These are phyloP conservation scores for Purpureocillium lavendulum DNA, from an alignment of 2,329 filamentous ascomycete species.

Conservation along the genomic window DNA sequence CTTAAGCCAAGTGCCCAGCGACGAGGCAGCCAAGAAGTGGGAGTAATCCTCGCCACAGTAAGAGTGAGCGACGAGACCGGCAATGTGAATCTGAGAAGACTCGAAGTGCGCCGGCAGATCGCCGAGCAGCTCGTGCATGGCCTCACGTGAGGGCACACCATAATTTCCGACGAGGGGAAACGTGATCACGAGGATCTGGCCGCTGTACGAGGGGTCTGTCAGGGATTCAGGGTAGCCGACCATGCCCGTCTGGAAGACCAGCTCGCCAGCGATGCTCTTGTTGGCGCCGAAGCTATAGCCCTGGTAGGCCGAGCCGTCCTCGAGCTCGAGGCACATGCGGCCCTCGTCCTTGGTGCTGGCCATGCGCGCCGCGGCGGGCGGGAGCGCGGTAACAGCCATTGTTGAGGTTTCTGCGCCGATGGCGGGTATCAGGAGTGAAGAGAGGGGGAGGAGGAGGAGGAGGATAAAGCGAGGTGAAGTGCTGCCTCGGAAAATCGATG, in stretches of 20 bases:
- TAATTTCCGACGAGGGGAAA: conserved; percentile 97
- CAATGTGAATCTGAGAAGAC: conserved; percentile 84
- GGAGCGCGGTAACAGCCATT: conserved; percentile 28
- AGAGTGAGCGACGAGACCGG: conserved; percentile 81
- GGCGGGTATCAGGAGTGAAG: background rate
- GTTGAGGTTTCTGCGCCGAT: background rate
- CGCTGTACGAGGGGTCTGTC: conserved; percentile 79
- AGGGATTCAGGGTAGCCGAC: conserved; percentile 95
- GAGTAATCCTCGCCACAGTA: conserved; percentile 95
- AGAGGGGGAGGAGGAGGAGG: background rate
- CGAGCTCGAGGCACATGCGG: conserved; percentile 79
- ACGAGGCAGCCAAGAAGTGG: conserved; percentile 85
- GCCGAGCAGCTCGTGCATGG: conserved; percentile 74
- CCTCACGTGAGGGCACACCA: conserved; percentile 82
- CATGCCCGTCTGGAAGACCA: conserved; percentile 99
- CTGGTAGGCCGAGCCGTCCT: conserved; percentile 85
- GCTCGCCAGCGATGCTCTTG: conserved; percentile 90
- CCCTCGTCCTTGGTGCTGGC: conserved; percentile 45
- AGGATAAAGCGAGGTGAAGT: background rate
- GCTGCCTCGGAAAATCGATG: background rate
- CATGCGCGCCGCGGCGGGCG: conserved; percentile 55
- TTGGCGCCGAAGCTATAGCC: conserved; percentile 94
- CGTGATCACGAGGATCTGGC: conserved; percentile 93
- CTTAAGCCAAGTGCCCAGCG: conserved; percentile 90
- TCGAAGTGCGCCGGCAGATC: conserved; percentile 91